Percentiles rank a stretch among this genome's conserved stretches.
Evolutionary conservation across 192 early-diverging fungal genomes (phyloP).

Genomic region (Coemansia sp.): DNA sequence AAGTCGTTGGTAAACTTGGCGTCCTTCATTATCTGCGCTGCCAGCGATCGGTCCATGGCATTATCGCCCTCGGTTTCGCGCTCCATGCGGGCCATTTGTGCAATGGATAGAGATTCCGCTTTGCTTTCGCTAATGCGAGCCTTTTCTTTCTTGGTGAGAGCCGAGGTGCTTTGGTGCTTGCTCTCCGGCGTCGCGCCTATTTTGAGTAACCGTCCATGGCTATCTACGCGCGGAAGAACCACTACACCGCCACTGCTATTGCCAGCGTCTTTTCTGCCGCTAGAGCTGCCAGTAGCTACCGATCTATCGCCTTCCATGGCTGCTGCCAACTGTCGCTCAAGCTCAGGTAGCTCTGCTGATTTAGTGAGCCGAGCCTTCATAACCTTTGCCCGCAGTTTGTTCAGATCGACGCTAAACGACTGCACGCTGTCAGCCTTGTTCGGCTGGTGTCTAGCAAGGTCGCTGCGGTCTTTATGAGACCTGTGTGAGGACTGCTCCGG

Average conservation of each 20-base stretch:
- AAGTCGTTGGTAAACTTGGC: conserved; percentile 59
- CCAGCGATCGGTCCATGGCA: conserved; percentile 14
- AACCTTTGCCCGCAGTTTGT: conserved; percentile 79
- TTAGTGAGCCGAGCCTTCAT: conserved; percentile 78
- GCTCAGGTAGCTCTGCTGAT: conserved; percentile 55
- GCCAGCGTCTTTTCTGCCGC: not conserved
- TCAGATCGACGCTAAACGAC: conserved; percentile 59
- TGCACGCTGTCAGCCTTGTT: conserved; percentile 1
- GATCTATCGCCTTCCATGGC: conserved; percentile 54
- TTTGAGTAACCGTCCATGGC: conserved; percentile 30
- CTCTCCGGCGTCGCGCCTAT: not conserved
- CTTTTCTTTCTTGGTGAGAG: conserved; percentile 13
- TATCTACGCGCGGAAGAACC: conserved; percentile 38
- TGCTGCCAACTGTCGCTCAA: conserved; percentile 71
- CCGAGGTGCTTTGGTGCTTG: not conserved
- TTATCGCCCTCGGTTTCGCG: conserved; percentile 29
- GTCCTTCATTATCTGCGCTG: conserved; percentile 45
- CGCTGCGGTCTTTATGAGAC: not conserved
- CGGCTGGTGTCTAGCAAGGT: not conserved
- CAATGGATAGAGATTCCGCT: not conserved
- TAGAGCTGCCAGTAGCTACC: not conserved
- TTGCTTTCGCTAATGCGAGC: conserved; percentile 1
- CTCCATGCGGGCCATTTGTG: conserved; percentile 33
- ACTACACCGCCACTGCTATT: conserved; percentile 19
- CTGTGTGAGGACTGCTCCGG: not conserved